These are phyloP conservation scores for Laguncularia racemosa DNA, from an alignment of 345 rosid genomes.

Conservation along the genomic window DNA sequence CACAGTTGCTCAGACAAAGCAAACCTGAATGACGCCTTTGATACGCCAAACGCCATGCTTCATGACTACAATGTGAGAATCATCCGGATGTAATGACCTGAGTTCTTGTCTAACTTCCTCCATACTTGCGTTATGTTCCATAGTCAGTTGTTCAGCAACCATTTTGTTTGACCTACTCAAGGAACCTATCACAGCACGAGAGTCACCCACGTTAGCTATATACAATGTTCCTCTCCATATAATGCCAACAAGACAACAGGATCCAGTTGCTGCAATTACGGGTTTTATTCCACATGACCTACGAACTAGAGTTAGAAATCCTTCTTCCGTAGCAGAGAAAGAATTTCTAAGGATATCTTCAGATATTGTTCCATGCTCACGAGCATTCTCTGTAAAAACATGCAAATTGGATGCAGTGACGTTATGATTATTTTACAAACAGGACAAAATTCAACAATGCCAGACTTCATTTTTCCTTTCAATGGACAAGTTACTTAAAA, in stretches of 20 bases:
- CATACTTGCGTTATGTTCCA: slow-evolving; percentile 76
- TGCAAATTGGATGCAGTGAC: not conserved
- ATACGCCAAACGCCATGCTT: slow-evolving; percentile 96
- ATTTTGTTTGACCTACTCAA: slow-evolving; percentile 55
- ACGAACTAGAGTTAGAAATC: slow-evolving; percentile 79
- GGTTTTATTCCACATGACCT: slow-evolving; percentile 64
- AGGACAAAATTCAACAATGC: too few relatives aligned
- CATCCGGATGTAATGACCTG: slow-evolving; percentile 79
- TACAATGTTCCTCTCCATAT: slow-evolving; percentile 73
- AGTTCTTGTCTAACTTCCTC: slow-evolving; percentile 93
- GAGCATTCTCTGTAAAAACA: slow-evolving; percentile 46
- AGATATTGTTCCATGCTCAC: slow-evolving; percentile 48
- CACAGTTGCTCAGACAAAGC: not conserved
- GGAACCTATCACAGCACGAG: slow-evolving; percentile 83
- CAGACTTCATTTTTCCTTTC: too few relatives aligned
- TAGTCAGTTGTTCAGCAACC: slow-evolving; percentile 76
- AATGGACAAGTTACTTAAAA: too few relatives aligned
- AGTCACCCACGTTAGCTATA: slow-evolving; percentile 90
- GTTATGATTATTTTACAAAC: too few relatives aligned
- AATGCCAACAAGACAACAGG: slow-evolving; percentile 90
- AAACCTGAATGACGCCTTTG: slow-evolving; percentile 98
- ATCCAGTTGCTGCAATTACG: slow-evolving; percentile 76
- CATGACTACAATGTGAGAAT: slow-evolving; percentile 67
- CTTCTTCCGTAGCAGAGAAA: slow-evolving; percentile 79
- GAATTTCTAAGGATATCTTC: slow-evolving; percentile 69